Evolutionary conservation across 768 basidiomycete species (phyloP).

Genomic region (Naematelia encephala): DNA sequence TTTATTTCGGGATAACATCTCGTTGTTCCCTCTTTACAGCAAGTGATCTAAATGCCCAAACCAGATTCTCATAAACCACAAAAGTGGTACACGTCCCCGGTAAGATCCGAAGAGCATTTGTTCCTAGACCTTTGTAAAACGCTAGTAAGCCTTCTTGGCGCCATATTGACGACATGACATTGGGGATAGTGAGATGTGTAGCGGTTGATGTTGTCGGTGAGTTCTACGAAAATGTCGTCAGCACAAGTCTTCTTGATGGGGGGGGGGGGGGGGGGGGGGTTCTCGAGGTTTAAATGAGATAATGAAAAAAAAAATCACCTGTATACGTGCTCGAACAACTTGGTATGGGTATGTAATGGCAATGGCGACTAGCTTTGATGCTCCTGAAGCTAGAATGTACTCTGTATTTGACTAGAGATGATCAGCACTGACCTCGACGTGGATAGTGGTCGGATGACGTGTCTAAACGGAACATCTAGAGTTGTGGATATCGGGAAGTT

Average conservation of each 20-base stretch:
- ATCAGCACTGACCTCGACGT: no score
- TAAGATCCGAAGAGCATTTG: conserved; percentile 87
- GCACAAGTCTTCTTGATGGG: background rate
- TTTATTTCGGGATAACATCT: background rate
- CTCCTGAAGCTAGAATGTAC: conserved; percentile 88
- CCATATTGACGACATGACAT: conserved; percentile 77
- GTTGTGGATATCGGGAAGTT: background rate
- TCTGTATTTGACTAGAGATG: conserved; percentile 72
- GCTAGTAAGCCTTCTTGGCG: conserved; percentile 71
- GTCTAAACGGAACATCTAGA: no score
- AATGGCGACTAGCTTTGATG: conserved; percentile 81
- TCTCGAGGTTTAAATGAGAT: background rate
- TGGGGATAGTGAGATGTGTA: conserved; percentile 58
- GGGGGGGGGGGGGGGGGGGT: conserved; percentile 1
- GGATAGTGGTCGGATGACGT: no score
- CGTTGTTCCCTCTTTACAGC: conserved; percentile 32
- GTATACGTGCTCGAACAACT: conserved; percentile 88
- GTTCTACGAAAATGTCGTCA: conserved; percentile 11
- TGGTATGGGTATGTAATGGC: conserved; percentile 92
- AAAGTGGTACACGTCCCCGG: conserved; percentile 98
- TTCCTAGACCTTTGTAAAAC: conserved; percentile 92
- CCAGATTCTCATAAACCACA: conserved; percentile 74
- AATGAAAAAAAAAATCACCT: conserved; percentile 57
- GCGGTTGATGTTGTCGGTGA: conserved; percentile 9
- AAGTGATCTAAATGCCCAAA: conserved; percentile 46